Evolutionary conservation across 805 yeast species (phyloP).

Genomic region (Cyberlindnera mycetangii): DNA sequence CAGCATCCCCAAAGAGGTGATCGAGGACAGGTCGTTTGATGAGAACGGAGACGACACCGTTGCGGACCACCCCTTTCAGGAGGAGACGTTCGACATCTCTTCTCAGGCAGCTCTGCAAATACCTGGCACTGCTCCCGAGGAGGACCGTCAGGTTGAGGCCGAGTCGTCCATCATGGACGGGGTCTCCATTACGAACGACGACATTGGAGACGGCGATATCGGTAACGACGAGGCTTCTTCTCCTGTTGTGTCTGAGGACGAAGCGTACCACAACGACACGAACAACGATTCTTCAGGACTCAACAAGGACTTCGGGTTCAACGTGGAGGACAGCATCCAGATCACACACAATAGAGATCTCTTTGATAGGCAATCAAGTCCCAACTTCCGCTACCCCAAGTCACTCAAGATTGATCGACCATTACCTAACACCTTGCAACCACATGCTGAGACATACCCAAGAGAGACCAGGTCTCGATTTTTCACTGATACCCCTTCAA

Average conservation of each 20-base stretch:
- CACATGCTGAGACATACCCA: background rate
- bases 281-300: slow-evolving; percentile 8
- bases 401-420: slow-evolving; percentile 1
- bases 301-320: slow-evolving; percentile 7
- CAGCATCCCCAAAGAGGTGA: background rate
- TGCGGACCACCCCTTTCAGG: slow-evolving; percentile 4
- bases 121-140: slow-evolving; percentile 27
- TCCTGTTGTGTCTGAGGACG: slow-evolving; percentile 27
- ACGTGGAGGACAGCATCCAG: slow-evolving; percentile 25
- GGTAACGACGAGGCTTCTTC: slow-evolving; percentile 13
- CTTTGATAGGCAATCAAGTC: background rate
- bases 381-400: slow-evolving; percentile 6
- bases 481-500: slow-evolving; percentile 12
- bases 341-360: slow-evolving; percentile 9
- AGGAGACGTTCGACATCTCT: slow-evolving; percentile 5
- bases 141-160: background rate
- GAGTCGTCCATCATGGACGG: background rate
- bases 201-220: too few relatives aligned
- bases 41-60: slow-evolving; percentile 9
- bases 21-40: background rate
- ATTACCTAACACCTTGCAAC: background rate
- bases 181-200: background rate
- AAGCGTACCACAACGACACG: slow-evolving; percentile 5
- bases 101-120: slow-evolving; percentile 25
- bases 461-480: slow-evolving; percentile 5